Evolutionary conservation across 148 eudicot species (phyloP).

Genomic region (Silene conica): DNA sequence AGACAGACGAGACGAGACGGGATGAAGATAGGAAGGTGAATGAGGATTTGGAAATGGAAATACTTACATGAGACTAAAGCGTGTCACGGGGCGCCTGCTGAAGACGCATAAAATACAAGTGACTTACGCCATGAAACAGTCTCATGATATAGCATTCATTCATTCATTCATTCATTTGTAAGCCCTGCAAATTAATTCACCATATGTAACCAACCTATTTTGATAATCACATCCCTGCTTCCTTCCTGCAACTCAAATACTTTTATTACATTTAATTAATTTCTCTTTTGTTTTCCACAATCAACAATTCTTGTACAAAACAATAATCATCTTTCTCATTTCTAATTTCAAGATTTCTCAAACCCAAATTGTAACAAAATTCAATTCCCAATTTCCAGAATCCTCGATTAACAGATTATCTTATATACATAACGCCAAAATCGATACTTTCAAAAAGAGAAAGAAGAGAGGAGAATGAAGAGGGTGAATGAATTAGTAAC

Average conservation of each 20-base stretch:
- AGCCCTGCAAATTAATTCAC: neutral
- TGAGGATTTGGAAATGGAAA: no score
- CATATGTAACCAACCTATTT: neutral
- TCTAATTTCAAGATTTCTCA: no score
- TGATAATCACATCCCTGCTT: neutral
- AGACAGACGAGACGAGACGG: no score
- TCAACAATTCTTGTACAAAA: no score
- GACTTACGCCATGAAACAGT: constrained; percentile 16
- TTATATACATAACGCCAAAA: no score
- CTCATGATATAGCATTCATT: constrained; percentile 14
- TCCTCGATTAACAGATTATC: no score
- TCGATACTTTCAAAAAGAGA: neutral
- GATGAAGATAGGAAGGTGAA: no score
- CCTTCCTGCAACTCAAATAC: neutral
- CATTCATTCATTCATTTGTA: constrained; percentile 1
- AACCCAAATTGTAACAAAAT: no score
- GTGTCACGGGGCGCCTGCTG: constrained; percentile 15
- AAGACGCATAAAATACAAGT: constrained; percentile 10
- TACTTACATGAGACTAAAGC: constrained; percentile 14
- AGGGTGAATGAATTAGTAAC: constrained; percentile 8
- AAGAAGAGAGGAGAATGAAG: neutral
- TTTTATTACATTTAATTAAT: no score
- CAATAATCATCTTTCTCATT: no score
- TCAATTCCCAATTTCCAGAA: no score
- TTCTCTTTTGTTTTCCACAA: no score